Evolutionary conservation across 768 basidiomycete genomes (phyloP).

Genomic region (Pleurotus salmoneostramineus): DNA sequence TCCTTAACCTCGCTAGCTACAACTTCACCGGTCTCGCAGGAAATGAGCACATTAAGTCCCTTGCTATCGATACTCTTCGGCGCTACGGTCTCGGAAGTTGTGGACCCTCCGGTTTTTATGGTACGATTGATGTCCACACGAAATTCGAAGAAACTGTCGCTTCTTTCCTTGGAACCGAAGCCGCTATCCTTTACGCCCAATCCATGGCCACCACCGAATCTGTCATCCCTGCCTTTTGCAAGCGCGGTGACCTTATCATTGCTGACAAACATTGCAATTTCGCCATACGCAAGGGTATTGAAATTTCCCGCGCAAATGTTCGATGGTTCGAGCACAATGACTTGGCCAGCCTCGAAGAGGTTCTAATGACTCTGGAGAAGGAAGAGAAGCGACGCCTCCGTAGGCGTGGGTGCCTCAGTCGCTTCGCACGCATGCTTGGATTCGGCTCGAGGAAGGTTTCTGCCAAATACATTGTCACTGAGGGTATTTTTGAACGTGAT

Average conservation of each 20-base stretch:
- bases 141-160: conserved; percentile 86
- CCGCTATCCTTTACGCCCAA: conserved; percentile 91
- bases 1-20: conserved; percentile 82
- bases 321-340: conserved; percentile 98
- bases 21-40: conserved; percentile 91
- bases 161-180: conserved; percentile 85
- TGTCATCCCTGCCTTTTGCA: conserved; percentile 96
- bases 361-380: conserved; percentile 79
- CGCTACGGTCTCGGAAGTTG: conserved; percentile 94
- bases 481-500: conserved; percentile 95
- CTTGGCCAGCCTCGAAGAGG: conserved; percentile 84
- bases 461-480: conserved; percentile 86
- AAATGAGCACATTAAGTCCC: conserved; percentile 83
- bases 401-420: conserved; percentile 74
- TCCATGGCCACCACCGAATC: conserved; percentile 89
- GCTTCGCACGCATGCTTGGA: conserved; percentile 20
- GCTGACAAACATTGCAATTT: conserved; percentile 97
- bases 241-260: conserved; percentile 97
- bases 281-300: conserved; percentile 92
- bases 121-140: conserved; percentile 92
- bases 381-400: conserved; percentile 92
- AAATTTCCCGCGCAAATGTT: conserved; percentile 87
- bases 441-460: neutral
- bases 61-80: conserved; percentile 77
- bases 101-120: conserved; percentile 96